These are phyloP conservation scores for Nigrospora sphaerica DNA, from an alignment of 2,329 filamentous ascomycete species.

Conservation along the genomic window DNA sequence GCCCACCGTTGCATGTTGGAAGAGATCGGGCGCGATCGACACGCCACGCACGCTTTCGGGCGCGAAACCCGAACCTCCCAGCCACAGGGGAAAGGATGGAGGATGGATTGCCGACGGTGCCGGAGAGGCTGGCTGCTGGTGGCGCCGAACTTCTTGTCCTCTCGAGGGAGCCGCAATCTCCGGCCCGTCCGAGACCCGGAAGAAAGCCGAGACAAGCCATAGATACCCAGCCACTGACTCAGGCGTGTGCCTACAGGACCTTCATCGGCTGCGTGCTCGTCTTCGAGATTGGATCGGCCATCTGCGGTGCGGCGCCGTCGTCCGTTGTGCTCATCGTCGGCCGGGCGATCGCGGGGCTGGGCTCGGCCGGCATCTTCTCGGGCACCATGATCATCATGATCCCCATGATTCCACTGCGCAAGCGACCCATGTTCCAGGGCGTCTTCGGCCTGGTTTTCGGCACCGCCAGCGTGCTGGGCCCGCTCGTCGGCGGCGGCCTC, in stretches of 20 bases:
- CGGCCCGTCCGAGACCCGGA: too few species aligned
- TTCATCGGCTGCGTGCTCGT: constrained; percentile 41
- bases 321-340: constrained; percentile 49
- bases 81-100: too few species aligned
- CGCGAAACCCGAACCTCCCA: too few species aligned
- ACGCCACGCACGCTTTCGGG: too few species aligned
- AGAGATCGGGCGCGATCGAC: too few species aligned
- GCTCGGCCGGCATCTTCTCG: constrained; percentile 50
- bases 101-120: too few species aligned
- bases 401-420: constrained; percentile 51
- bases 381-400: constrained; percentile 51
- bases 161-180: too few species aligned
- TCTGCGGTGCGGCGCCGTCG: constrained; percentile 46
- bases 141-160: too few species aligned
- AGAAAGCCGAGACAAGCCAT: background rate
- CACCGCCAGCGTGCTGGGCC: constrained; percentile 45
- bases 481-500: constrained; percentile 47
- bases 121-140: too few species aligned
- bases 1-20: too few species aligned
- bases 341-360: constrained; percentile 48
- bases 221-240: background rate
- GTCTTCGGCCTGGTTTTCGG: constrained; percentile 50
- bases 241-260: constrained; percentile 17
- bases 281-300: constrained; percentile 45
- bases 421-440: constrained; percentile 51